phyloP scores from a whole-genome alignment of 1,139 yeast genomes.

The Pichia sp. region DNA sequence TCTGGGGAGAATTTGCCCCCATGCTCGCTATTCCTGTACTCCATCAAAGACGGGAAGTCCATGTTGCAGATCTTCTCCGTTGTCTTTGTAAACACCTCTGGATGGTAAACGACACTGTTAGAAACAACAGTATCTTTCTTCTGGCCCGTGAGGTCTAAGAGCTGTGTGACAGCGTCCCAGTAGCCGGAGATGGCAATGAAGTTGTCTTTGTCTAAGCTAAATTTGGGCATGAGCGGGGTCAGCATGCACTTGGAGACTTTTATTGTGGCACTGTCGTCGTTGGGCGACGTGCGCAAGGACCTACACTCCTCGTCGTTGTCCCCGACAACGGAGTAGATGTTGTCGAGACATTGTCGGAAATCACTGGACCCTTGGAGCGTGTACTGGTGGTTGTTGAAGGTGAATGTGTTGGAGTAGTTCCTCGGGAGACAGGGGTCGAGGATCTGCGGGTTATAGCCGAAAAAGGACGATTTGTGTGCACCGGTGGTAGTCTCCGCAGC shows the following conservation, averaged over 20 bases:
- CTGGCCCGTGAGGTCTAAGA: conserved; percentile 35
- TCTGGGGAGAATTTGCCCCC: conserved; percentile 35
- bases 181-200: conserved; percentile 81
- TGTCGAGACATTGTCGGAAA: conserved; percentile 49
- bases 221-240: conserved; percentile 55
- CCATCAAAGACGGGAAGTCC: conserved; percentile 19
- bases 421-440: conserved; percentile 64
- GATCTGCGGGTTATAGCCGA: conserved; percentile 16
- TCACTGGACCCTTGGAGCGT: conserved; percentile 53
- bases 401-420: conserved; percentile 26
- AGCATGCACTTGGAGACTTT: conserved; percentile 45
- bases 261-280: background rate
- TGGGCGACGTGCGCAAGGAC: background rate
- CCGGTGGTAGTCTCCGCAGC: background rate
- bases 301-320: conserved; percentile 27
- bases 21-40: conserved; percentile 8
- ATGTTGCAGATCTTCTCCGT: conserved; percentile 28
- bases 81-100: conserved; percentile 24
- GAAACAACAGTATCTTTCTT: conserved; percentile 5
- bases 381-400: conserved; percentile 17
- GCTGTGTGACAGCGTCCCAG: conserved; percentile 61
- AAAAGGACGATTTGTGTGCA: background rate
- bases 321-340: conserved; percentile 28
- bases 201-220: conserved; percentile 63
- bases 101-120: conserved; percentile 28